Conservation (phyloP, 108 stramenopile species). For the Nitzschia sp. region DNA sequence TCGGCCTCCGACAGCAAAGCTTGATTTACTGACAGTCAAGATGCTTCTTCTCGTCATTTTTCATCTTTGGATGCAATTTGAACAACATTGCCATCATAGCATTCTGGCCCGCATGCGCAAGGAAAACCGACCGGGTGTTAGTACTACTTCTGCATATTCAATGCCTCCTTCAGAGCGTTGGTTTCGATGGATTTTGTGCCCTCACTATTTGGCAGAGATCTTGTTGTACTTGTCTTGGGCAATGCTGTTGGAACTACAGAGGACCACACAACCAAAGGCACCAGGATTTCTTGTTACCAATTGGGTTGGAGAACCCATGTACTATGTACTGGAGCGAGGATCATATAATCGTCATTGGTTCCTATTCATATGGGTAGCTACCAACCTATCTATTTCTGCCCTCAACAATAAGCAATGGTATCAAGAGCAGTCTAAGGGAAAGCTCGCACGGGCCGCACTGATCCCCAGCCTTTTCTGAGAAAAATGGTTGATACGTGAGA, state of each 20-base stretch:
- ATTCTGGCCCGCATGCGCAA: slow-evolving; percentile 51
- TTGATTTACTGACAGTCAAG: slow-evolving; percentile 9
- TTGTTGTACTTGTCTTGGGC: slow-evolving; percentile 60
- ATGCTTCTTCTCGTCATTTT: background rate
- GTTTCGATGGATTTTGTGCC: slow-evolving; percentile 62
- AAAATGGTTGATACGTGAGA: background rate
- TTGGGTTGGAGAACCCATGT: background rate
- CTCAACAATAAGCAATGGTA: slow-evolving; percentile 59
- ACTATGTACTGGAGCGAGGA: background rate
- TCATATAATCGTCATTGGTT: slow-evolving; percentile 35
- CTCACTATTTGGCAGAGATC: slow-evolving; percentile 78
- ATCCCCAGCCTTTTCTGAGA: background rate
- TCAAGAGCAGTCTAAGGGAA: background rate
- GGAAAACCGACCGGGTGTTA: background rate
- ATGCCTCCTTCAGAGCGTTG: slow-evolving; percentile 52
- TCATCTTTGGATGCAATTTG: slow-evolving; percentile 56
- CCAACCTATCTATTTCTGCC: slow-evolving; percentile 63
- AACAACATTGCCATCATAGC: slow-evolving; percentile 63
- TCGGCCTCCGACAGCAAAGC: background rate
- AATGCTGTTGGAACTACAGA: slow-evolving; percentile 25
- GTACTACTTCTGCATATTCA: slow-evolving; percentile 11
- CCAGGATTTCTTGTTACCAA: background rate
- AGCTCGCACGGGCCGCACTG: slow-evolving; percentile 7
- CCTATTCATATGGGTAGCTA: slow-evolving; percentile 56
- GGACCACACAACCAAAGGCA: background rate